Conservation (phyloP, 2,329 filamentous ascomycete genomes). For the Metarhizium rileyi region DNA sequence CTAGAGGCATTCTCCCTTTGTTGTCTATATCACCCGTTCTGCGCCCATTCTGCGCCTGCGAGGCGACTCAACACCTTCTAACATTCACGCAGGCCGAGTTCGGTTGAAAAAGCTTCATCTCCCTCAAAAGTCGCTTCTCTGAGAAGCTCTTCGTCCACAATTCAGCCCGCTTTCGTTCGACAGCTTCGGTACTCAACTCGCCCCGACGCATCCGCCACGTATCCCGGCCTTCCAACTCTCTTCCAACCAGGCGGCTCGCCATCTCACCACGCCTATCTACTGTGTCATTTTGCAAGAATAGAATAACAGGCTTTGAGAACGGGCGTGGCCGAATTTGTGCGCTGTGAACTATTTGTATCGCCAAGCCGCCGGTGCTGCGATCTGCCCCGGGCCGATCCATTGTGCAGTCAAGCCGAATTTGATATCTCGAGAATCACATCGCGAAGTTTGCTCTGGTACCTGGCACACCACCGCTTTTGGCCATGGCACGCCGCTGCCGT, state of each 20-base stretch:
- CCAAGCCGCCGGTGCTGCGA: neutral
- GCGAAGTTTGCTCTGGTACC: neutral
- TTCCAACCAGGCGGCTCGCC: neutral
- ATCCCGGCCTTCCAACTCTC: neutral
- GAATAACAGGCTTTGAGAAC: neutral
- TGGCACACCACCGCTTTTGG: neutral
- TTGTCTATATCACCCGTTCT: too few relatives aligned
- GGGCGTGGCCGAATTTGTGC: neutral
- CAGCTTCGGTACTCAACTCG: neutral
- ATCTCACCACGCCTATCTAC: neutral
- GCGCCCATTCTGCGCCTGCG: too few relatives aligned
- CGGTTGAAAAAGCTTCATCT: too few relatives aligned
- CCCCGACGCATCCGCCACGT: neutral
- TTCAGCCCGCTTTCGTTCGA: neutral
- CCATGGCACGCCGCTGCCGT: constrained; percentile 3
- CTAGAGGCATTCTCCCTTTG: too few relatives aligned
- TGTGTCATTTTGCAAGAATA: neutral
- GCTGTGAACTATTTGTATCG: neutral
- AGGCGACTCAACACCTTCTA: too few relatives aligned
- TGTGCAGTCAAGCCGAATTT: neutral
- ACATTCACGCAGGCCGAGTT: too few relatives aligned
- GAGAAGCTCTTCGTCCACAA: neutral
- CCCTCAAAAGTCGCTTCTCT: too few relatives aligned
- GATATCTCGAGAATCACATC: neutral
- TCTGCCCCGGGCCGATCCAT: neutral